Evolutionary conservation across 371 early-diverging fungal genomes (phyloP).

Genomic region (Mortierella sp.): DNA sequence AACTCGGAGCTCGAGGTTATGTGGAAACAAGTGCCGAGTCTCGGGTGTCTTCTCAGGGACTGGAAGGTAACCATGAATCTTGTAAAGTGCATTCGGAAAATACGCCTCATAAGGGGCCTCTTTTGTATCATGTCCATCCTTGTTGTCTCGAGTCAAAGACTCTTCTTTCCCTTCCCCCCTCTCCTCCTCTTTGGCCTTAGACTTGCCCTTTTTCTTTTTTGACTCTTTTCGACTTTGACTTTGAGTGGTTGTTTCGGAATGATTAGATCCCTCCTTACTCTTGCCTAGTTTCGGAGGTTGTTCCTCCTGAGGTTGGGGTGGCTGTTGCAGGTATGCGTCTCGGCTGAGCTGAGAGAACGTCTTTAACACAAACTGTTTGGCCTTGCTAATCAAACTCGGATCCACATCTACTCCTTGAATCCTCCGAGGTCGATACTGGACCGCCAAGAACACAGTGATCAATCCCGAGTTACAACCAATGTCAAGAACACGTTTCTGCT

Average conservation of each 20-base stretch:
- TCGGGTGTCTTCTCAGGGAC: conserved; percentile 22
- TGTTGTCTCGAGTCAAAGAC: no score
- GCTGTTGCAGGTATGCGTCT: conserved; percentile 9
- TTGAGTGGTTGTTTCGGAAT: neutral
- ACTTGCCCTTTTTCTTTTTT: neutral
- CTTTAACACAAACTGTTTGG: conserved; percentile 58
- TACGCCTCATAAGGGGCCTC: conserved; percentile 55
- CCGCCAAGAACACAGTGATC: conserved; percentile 68
- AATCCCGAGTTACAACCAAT: conserved; percentile 89
- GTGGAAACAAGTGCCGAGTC: conserved; percentile 61
- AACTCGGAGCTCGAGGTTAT: conserved; percentile 68
- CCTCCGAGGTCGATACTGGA: conserved; percentile 54
- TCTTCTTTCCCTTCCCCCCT: no score
- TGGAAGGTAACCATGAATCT: conserved; percentile 65
- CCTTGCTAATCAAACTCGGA: conserved; percentile 69
- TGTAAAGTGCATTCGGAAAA: conserved; percentile 71
- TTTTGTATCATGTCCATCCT: neutral
- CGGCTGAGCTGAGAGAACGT: conserved; percentile 58
- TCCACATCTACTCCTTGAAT: conserved; percentile 87
- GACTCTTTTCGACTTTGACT: neutral
- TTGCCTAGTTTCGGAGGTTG: no score
- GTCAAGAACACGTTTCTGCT: conserved; percentile 74
- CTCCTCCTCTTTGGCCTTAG: neutral
- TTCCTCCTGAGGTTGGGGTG: no score
- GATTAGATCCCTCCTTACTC: no score